phyloP scores from a whole-genome alignment of 1,284 basidiomycete species.

The Sporisorium scitamineum region DNA sequence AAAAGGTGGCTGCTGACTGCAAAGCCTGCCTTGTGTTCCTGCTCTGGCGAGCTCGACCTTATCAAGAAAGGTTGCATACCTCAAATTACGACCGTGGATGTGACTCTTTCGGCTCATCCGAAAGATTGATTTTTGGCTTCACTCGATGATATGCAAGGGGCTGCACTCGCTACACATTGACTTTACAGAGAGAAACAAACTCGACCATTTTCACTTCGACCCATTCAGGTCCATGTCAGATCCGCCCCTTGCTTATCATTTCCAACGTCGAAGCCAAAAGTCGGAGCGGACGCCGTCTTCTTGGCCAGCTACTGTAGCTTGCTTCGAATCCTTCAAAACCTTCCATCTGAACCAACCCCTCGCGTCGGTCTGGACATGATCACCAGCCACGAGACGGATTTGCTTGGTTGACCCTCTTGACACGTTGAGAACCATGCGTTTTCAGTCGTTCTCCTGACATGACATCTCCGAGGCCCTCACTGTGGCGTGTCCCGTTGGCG shows the following conservation, averaged over 20 bases:
- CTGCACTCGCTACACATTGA: slow-evolving; percentile 2
- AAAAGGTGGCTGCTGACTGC: background rate
- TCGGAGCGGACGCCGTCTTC: background rate
- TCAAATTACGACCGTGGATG: no score
- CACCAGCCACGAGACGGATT: background rate
- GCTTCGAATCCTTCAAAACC: slow-evolving; percentile 1
- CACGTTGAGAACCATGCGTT: background rate
- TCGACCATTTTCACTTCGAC: background rate
- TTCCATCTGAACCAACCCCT: slow-evolving; percentile 14
- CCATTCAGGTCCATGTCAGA: background rate
- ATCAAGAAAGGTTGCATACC: background rate
- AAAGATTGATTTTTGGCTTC: background rate
- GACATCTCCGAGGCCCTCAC: slow-evolving; percentile 17
- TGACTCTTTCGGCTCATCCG: background rate
- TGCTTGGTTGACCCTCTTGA: background rate
- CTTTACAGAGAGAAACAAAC: background rate
- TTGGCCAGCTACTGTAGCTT: background rate
- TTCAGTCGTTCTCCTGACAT: slow-evolving; percentile 13
- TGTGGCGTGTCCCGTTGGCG: no score
- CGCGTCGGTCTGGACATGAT: slow-evolving; percentile 11
- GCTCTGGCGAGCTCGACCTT: background rate
- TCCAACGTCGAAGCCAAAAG: background rate
- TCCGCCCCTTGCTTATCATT: background rate
- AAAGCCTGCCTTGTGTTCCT: background rate
- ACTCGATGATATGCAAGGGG: slow-evolving; percentile 2